Conservation (phyloP, 164 flowering plant genomes). For the Buxus sempervirens region DNA sequence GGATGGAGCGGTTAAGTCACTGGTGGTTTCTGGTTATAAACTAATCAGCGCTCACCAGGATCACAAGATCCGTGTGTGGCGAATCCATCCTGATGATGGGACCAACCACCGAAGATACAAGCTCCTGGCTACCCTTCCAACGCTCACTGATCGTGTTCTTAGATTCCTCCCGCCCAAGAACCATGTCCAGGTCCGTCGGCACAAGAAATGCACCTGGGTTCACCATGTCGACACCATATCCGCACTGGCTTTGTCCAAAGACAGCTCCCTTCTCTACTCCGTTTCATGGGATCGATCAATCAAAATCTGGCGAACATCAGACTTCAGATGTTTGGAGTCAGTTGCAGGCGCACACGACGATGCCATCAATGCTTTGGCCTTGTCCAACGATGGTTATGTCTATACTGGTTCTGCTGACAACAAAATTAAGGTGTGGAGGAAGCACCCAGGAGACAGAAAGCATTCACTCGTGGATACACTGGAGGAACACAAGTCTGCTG, state of each 20-base stretch:
- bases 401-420: conserved; percentile 90
- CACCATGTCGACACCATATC: conserved; percentile 83
- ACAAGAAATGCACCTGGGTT: conserved; percentile 79
- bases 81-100: conserved; percentile 25
- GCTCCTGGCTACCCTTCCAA: conserved; percentile 71
- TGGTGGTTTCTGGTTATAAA: conserved; percentile 40
- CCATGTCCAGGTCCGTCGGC: conserved; percentile 67
- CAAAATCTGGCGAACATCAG: conserved; percentile 11
- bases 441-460: conserved; percentile 35
- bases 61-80: conserved; percentile 84
- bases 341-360: conserved; percentile 9
- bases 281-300: conserved; percentile 8
- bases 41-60: conserved; percentile 85
- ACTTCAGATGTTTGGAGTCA: conserved; percentile 11
- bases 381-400: conserved; percentile 53
- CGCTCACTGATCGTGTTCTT: conserved; percentile 55
- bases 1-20: conserved; percentile 67
- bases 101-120: conserved; percentile 25
- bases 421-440: conserved; percentile 79
- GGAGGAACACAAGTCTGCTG: conserved; percentile 64
- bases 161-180: conserved; percentile 50
- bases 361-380: conserved; percentile 12
- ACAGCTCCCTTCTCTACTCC: conserved; percentile 2
- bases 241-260: conserved; percentile 26
- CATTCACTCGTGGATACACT: conserved; percentile 51